Percentiles rank a stretch among this genome's conserved stretches.
Evolutionary conservation across 371 early-diverging fungal species (phyloP).

Genomic region (Mucor saturninus): DNA sequence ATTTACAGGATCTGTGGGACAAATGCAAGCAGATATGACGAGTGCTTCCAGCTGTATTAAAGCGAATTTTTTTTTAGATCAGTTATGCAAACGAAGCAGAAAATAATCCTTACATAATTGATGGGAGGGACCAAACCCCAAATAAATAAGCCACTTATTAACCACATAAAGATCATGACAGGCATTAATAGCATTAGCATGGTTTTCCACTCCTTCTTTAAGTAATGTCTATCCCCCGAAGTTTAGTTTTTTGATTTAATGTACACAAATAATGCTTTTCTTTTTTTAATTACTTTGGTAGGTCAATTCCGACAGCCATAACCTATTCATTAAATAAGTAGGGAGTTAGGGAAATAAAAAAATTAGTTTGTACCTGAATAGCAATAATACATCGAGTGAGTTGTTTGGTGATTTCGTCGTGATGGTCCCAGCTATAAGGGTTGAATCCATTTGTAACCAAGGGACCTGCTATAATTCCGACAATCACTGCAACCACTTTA

Average conservation of each 20-base stretch:
- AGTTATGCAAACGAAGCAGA: background rate
- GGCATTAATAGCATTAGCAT: slow-evolving; percentile 81
- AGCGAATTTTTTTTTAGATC: background rate
- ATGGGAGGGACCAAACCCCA: slow-evolving; percentile 67
- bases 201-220: slow-evolving; percentile 65
- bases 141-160: slow-evolving; percentile 75
- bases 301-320: slow-evolving; percentile 86
- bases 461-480: slow-evolving; percentile 93
- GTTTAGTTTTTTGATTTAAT: background rate
- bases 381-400: slow-evolving; percentile 82
- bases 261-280: background rate
- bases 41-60: slow-evolving; percentile 67
- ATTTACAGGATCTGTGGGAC: slow-evolving; percentile 95
- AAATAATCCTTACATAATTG: slow-evolving; percentile 54
- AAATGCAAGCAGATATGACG: slow-evolving; percentile 86
- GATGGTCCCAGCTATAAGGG: slow-evolving; percentile 59
- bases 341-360: background rate
- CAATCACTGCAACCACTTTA: slow-evolving; percentile 81
- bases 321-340: slow-evolving; percentile 49
- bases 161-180: slow-evolving; percentile 89
- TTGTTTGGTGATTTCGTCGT: slow-evolving; percentile 67
- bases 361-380: slow-evolving; percentile 60
- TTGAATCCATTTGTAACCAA: slow-evolving; percentile 66
- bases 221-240: slow-evolving; percentile 42
- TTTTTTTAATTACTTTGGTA: slow-evolving; percentile 68